These are phyloP conservation scores for Cubamyces lactineus DNA, from an alignment of 768 basidiomycete genomes.

Conservation along the genomic window DNA sequence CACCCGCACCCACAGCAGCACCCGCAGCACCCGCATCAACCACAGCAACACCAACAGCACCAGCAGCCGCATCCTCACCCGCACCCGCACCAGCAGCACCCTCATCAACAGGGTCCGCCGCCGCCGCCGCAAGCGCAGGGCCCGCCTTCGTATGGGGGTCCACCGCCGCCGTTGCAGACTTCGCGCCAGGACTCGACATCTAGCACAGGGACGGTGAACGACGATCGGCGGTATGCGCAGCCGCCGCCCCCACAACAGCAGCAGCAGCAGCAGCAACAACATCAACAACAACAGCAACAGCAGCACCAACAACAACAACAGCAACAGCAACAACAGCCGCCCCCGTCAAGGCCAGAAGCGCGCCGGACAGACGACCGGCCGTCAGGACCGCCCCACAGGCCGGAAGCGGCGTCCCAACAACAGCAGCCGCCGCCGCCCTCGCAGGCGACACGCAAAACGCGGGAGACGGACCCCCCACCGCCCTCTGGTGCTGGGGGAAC, in stretches of 20 bases:
- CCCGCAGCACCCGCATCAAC: slow-evolving; percentile 2
- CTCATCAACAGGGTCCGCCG: no score
- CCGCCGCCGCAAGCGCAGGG: no score
- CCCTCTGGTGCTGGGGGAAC: neutral
- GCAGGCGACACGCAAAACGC: slow-evolving; percentile 7
- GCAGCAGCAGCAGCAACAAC: no score
- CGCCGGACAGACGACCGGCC: slow-evolving; percentile 30
- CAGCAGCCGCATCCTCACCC: neutral
- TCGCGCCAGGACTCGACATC: neutral
- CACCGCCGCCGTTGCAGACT: no score
- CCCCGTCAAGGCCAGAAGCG: slow-evolving; percentile 24
- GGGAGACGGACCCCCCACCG: neutral
- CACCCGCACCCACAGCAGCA: slow-evolving; percentile 12
- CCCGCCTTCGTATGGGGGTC: no score
- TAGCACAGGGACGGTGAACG: neutral
- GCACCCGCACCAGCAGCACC: slow-evolving; percentile 1
- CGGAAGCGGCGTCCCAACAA: slow-evolving; percentile 10
- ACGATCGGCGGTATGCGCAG: slow-evolving; percentile 24
- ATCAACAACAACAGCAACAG: no score
- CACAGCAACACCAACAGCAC: neutral
- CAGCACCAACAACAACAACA: no score
- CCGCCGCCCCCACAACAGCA: slow-evolving; percentile 3
- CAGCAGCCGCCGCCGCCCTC: slow-evolving; percentile 15
- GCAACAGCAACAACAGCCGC: neutral
- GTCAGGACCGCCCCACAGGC: slow-evolving; percentile 16